Evolutionary conservation across 495 filamentous ascomycete genomes (phyloP), one percentile per base, ranked within the genome.

Genomic region (Penicillium egyptiacum): DNA sequence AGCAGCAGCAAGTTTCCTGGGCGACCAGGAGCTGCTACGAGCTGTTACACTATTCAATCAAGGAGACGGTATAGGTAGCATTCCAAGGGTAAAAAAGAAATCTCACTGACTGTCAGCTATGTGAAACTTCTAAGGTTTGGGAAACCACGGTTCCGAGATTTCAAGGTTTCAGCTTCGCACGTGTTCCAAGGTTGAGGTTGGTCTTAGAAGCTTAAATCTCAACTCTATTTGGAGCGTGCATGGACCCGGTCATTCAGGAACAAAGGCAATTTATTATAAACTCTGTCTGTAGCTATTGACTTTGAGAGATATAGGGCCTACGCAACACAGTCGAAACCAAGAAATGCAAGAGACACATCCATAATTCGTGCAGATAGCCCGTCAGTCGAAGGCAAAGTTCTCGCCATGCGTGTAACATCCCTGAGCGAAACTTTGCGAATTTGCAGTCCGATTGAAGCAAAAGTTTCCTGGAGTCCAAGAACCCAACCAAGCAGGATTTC

Each of bases 401-500:
- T 48, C 8, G 11, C 45, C 26, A 20, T 48, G 11, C n/a, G 25
- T 26, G 3, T 30, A 10, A 28, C 17, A 28, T 6, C 23, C 41
- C 5, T 43, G 9, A 10, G 25, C 14, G 16, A n/a, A 8, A 45
- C 3, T 0, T 5, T 26, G 43, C 12, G 11, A 12, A 16, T 45
- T 28, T 12, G 19, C 2, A 16, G 22, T 28, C n/a, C 26, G 28
- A 31, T 31, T 19, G 10, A 31, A 25, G 12, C 14, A 50, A 16
- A 6, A 12, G 10, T 12, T 17, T 5, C 47, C 47, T 2, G 30
- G 30, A 9, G 11, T 17, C 31, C 47, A 50, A 37, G 30, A 23
- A 12, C 28, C 30, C 47, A 50, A 50, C 50, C 50, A 53, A 41
- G 39, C 37, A 17, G 35, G 49, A 40, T 19, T 40, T 5, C 31